Evolutionary conservation across 108 stramenopile species (phyloP), one percentile per base, ranked within the genome.

Genomic region (Conticribra guillardii): DNA sequence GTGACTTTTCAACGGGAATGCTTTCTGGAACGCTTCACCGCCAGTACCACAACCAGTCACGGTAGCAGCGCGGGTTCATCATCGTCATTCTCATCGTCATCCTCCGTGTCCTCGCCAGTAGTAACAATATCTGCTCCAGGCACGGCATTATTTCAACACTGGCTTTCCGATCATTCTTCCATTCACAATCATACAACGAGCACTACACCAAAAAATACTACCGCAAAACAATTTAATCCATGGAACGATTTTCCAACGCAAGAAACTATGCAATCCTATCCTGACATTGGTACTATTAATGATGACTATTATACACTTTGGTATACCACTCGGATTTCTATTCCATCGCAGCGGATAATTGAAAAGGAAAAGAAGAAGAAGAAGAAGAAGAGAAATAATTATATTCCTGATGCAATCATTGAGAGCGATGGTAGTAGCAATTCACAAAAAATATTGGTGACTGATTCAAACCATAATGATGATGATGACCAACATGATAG

Each of bases 121-220:
- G 5, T 41, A 9, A 9, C 37, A 9, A 5, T 41, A 11, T 33
- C 37, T 3, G 65, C 67, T 56, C 74, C 74, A 15, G 74, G 74
- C 37, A 76, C 74, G 21, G 66, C 74, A 2, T 29, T 76, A 53
- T 63, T 76, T 48, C 66, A 67, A 28, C 66, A 67, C 34, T 76
- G 74, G 74, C 31, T 76, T 4, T 22, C 50, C 17, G 60, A 44
- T 56, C 4, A 4, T 29, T 62, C 46, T 48, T 27, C 45, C 44
- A 9, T 23, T 44, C 24, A 3, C 26, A 21, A 11, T 44, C 11
- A 8, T 24, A 26, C 50, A 18, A 18, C 50, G 50, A 51, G 18
- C 4, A 18, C 18, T 14, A 21, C 3, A 30, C 28, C 2, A 21
- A 49, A 60, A 1, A 24, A 44, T 31, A 33, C 1, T 9, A 2